Evolutionary conservation across 2,329 filamentous ascomycete species (phyloP).

Genomic region (Drechslerella dactyloides): DNA sequence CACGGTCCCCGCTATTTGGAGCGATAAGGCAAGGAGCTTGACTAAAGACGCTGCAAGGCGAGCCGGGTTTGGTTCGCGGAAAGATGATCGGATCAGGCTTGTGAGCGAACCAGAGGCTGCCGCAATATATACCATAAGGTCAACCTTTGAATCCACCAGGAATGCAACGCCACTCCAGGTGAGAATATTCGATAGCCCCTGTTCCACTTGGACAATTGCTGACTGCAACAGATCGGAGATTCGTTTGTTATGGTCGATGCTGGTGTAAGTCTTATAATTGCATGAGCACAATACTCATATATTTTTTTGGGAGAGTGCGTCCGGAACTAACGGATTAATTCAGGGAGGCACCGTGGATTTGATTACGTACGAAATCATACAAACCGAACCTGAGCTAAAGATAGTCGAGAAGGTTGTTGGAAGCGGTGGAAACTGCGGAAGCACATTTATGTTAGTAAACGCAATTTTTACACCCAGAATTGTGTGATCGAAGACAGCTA

Average conservation of each 20-base stretch:
- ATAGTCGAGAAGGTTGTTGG: constrained; percentile 82
- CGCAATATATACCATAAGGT: constrained; percentile 55
- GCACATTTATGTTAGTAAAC: constrained; percentile 76
- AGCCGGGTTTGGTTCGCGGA: constrained; percentile 53
- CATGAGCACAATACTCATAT: no score
- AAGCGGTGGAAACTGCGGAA: constrained; percentile 77
- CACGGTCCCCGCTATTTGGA: constrained; percentile 68
- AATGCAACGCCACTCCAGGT: constrained; percentile 28
- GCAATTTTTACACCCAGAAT: not conserved
- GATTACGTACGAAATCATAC: constrained; percentile 75
- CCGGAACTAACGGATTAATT: not conserved
- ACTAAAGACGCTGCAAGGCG: constrained; percentile 60
- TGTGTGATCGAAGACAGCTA: not conserved
- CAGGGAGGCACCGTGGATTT: constrained; percentile 58
- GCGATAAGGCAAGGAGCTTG: constrained; percentile 63
- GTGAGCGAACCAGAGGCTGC: constrained; percentile 56
- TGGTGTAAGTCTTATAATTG: constrained; percentile 61
- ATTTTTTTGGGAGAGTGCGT: no score
- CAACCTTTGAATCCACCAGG: constrained; percentile 36
- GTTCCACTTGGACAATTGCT: constrained; percentile 7
- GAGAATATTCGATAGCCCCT: not conserved
- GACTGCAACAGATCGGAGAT: constrained; percentile 59
- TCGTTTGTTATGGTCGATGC: constrained; percentile 65
- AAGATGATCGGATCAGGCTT: constrained; percentile 51
- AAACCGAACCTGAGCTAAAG: constrained; percentile 69